Evolutionary conservation across 306 rosid species (phyloP).

Genomic region (Gleditsia sinensis): DNA sequence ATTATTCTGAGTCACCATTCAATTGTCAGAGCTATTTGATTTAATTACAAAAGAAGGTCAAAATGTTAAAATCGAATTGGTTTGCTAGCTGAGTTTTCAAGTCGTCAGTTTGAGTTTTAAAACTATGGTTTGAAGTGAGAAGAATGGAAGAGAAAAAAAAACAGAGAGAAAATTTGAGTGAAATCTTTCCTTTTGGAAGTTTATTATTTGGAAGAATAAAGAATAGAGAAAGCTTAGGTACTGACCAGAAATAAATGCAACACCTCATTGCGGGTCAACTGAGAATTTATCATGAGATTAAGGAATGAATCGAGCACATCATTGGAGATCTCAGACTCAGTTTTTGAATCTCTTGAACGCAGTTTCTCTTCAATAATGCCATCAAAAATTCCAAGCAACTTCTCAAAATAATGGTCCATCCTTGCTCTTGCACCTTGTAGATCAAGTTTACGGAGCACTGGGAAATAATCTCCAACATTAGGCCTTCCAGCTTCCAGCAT

Average conservation of each 20-base stretch:
- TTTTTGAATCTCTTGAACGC: neutral
- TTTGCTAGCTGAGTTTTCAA: too few relatives aligned
- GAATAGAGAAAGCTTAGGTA: too few relatives aligned
- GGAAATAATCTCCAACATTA: slow-evolving; percentile 30
- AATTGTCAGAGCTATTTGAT: too few relatives aligned
- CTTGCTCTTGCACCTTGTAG: neutral
- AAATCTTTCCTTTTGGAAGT: too few relatives aligned
- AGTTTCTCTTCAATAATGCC: slow-evolving; percentile 19
- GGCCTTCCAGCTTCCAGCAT: slow-evolving; percentile 35
- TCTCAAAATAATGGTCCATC: neutral
- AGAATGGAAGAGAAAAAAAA: too few relatives aligned
- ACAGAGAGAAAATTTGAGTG: too few relatives aligned
- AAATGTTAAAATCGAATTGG: too few relatives aligned
- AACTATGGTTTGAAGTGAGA: too few relatives aligned
- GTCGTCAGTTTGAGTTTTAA: too few relatives aligned
- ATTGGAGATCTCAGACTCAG: neutral
- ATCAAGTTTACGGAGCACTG: neutral
- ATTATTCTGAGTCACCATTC: too few relatives aligned
- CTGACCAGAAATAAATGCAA: neutral
- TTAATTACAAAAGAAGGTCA: too few relatives aligned
- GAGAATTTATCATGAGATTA: neutral
- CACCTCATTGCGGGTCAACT: neutral
- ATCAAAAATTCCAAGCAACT: neutral
- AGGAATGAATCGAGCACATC: slow-evolving; percentile 30
- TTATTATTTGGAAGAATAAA: too few relatives aligned